Evolutionary conservation across 2,329 filamentous ascomycete species (phyloP), one percentile per base, ranked within the genome.

Genomic region (Aspergillus jensenii): DNA sequence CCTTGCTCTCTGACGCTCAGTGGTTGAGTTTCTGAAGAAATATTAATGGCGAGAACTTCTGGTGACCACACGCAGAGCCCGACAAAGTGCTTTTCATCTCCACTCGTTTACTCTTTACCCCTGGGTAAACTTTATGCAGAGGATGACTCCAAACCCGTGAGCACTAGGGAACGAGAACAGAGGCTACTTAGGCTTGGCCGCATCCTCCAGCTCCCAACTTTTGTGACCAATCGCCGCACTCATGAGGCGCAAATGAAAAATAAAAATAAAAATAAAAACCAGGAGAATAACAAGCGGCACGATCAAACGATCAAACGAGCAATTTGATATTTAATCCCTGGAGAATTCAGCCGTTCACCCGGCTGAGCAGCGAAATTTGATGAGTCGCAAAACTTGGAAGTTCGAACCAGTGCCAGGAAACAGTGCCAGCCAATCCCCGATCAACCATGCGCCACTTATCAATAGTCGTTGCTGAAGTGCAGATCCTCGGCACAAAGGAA

Each of bases 391-490:
- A 57, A 52, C 27, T 25, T 47, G 35, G 49, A 47, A 25, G 41
- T 27, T 1, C 41, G 43, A n/a, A 21, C 21, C 21, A 4, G 21
- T 21, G 21, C 21, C 21, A 21, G 21, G 21, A 21, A 21, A 21
- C 21, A 21, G 17, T 35, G n/a, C 27, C 45, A 45, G 46, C 53
- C 46, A 58, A 54, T 49, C 51, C 33, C 51, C 50, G 56, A 58
- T 51, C 51, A 21, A 35, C 56, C 6, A 31, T 9, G 40, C 56
- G 56, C 56, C 56, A 54, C 50, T 19, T 11, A 11, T 40, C 50
- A 46, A 58, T 58, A 58, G 56, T 48, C 12, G 21, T 21, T 54
- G 51, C 45, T 15, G n/a, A 27, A n/a, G 9, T 41, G 56, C 19
- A 47, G 56, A 58, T 58, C 56, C 31, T 23, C 6, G 40, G 51